phyloP scores from a whole-genome alignment of 371 early-diverging fungal genomes.

The Actinomucor elegans region DNA sequence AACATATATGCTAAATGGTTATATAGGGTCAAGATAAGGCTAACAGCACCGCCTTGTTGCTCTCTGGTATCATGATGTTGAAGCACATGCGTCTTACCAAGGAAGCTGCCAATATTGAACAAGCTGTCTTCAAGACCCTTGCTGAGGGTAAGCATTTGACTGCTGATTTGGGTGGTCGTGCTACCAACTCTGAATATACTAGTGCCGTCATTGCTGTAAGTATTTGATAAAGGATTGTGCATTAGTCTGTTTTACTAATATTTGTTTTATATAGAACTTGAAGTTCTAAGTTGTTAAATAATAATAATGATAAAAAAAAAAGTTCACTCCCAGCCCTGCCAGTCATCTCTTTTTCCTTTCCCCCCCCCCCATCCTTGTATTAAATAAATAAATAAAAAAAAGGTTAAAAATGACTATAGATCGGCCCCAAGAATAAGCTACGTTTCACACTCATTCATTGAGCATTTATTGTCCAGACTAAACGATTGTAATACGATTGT shows the following conservation, averaged over 20 bases:
- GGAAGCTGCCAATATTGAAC: slow-evolving; percentile 83
- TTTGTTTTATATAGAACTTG: neutral
- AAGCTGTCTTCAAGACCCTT: slow-evolving; percentile 91
- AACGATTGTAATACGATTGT: no score
- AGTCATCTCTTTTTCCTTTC: neutral
- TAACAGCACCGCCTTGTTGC: slow-evolving; percentile 82
- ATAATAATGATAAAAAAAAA: neutral
- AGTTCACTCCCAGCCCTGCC: neutral
- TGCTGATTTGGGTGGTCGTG: slow-evolving; percentile 92
- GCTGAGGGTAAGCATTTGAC: slow-evolving; percentile 90
- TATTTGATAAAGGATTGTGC: neutral
- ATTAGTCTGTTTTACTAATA: neutral
- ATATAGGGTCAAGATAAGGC: slow-evolving; percentile 64
- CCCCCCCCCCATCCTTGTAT: neutral
- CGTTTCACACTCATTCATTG: no score
- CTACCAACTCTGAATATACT: slow-evolving; percentile 93
- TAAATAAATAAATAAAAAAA: neutral
- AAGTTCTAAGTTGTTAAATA: slow-evolving; percentile 1
- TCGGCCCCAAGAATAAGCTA: no score
- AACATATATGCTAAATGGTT: no score
- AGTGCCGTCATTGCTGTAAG: slow-evolving; percentile 71
- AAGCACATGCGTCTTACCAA: slow-evolving; percentile 88
- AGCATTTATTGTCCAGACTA: no score
- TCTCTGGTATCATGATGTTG: slow-evolving; percentile 92
- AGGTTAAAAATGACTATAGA: no score